Conservation (phyloP, 2,329 filamentous ascomycete genomes). For the Epichloe gansuensis region DNA sequence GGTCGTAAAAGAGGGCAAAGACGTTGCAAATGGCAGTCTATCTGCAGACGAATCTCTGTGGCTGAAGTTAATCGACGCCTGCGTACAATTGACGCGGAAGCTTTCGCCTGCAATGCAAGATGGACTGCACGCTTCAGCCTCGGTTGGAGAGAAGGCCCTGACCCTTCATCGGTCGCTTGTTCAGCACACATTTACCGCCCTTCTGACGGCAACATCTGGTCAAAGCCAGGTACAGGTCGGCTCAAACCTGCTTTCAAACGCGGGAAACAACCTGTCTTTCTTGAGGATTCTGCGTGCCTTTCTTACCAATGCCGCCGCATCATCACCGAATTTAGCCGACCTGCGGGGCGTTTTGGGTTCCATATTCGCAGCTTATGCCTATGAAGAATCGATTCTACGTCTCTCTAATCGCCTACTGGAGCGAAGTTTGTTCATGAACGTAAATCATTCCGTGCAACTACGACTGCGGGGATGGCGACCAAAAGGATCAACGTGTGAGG, state of each 20-base stretch:
- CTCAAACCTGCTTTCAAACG: slow-evolving; percentile 23
- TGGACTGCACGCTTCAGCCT: slow-evolving; percentile 14
- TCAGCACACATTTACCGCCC: slow-evolving; percentile 79
- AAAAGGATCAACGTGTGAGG: slow-evolving; percentile 74
- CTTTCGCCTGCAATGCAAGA: slow-evolving; percentile 43
- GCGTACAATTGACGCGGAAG: slow-evolving; percentile 50
- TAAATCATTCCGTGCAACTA: slow-evolving; percentile 59
- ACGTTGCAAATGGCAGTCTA: slow-evolving; percentile 29
- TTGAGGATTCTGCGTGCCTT: slow-evolving; percentile 82
- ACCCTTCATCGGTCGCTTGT: slow-evolving; percentile 63
- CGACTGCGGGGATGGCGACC: slow-evolving; percentile 84
- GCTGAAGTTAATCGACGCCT: slow-evolving; percentile 47
- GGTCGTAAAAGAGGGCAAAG: slow-evolving; percentile 38
- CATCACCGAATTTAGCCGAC: slow-evolving; percentile 77
- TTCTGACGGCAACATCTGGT: slow-evolving; percentile 62
- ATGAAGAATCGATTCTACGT: slow-evolving; percentile 78
- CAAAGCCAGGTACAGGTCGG: slow-evolving; percentile 21
- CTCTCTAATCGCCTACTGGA: slow-evolving; percentile 81
- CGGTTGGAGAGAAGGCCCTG: slow-evolving; percentile 50
- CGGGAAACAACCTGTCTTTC: slow-evolving; percentile 58
- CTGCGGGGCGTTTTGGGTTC: slow-evolving; percentile 73
- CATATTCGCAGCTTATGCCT: slow-evolving; percentile 90
- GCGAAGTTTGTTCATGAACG: slow-evolving; percentile 74
- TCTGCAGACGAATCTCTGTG: slow-evolving; percentile 43
- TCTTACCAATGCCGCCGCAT: slow-evolving; percentile 64